A percentile compares a stretch with the other conserved stretches of the same genome.
Conservation (phyloP, 306 rosid species). For the Castanea mollissima region DNA sequence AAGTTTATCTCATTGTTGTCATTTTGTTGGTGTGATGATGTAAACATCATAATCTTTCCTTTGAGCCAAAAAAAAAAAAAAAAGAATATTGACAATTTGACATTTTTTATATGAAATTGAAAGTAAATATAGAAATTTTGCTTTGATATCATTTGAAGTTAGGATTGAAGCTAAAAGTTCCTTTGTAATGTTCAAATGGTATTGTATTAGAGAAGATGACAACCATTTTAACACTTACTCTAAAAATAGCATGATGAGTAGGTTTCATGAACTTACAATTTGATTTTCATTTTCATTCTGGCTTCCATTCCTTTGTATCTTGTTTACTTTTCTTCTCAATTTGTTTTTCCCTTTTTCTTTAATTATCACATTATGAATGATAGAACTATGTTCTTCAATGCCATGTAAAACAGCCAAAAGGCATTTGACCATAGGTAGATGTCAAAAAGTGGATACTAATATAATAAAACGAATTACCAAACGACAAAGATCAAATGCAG, state of each 20-base stretch:
- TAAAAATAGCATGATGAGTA: not conserved
- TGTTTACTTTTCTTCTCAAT: not conserved
- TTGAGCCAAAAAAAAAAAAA: no score
- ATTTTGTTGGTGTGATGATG: not conserved
- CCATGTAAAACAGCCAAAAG: no score
- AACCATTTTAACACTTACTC: not conserved
- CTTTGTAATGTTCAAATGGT: no score
- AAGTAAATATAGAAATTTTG: no score
- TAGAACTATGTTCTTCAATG: no score
- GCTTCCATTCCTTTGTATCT: not conserved
- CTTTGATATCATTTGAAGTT: not conserved
- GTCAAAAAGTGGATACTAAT: no score
- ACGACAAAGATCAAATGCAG: not conserved
- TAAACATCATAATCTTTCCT: not conserved
- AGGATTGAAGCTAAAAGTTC: not conserved
- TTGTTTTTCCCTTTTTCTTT: not conserved
- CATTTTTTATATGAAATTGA: no score
- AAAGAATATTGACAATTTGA: no score
- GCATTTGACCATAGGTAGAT: no score
- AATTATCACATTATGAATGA: no score
- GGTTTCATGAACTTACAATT: not conserved
- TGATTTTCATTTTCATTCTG: not conserved
- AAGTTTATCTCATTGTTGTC: not conserved
- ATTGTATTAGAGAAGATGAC: no score
- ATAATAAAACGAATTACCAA: not conserved